Evolutionary conservation across 352 stramenopile genomes (phyloP).

Genomic region (Blastocystis sp.): DNA sequence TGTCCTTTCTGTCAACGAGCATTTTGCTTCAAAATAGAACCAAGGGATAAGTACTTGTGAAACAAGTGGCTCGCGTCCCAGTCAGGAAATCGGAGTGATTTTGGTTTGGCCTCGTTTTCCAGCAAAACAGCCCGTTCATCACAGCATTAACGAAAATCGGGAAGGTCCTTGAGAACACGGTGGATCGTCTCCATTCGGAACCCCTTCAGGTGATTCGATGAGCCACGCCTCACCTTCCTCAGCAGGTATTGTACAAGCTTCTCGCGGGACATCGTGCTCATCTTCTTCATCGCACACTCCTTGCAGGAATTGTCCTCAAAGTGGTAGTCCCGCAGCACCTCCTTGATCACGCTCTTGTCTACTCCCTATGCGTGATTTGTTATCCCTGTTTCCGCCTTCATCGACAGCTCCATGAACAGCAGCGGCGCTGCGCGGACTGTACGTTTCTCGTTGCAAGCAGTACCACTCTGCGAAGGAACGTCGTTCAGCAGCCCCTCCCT

Average conservation of each 20-base stretch:
- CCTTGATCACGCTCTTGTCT: neutral
- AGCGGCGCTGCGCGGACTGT: constrained; percentile 2
- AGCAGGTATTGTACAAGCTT: constrained; percentile 20
- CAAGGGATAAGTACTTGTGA: constrained; percentile 46
- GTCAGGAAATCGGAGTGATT: no score
- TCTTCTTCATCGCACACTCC: neutral
- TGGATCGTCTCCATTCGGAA: constrained; percentile 26
- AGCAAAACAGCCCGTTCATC: no score
- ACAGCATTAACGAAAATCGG: no score
- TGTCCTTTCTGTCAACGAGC: constrained; percentile 69
- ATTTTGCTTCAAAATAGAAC: constrained; percentile 44
- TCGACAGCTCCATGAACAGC: constrained; percentile 10
- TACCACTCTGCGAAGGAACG: constrained; percentile 24
- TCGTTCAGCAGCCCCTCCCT: constrained; percentile 26
- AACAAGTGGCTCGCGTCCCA: no score
- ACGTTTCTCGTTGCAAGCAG: constrained; percentile 7
- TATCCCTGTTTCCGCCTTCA: neutral
- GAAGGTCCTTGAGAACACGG: neutral
- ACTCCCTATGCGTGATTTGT: neutral
- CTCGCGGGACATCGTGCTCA: neutral
- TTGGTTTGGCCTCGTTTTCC: no score
- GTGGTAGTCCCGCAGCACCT: constrained; percentile 1
- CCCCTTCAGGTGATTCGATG: neutral
- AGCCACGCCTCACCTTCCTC: neutral
- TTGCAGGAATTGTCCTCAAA: constrained; percentile 8